Evolutionary conservation across 2,329 filamentous ascomycete species (phyloP), one percentile per base, ranked within the genome.

Genomic region (Eutypella sp.): DNA sequence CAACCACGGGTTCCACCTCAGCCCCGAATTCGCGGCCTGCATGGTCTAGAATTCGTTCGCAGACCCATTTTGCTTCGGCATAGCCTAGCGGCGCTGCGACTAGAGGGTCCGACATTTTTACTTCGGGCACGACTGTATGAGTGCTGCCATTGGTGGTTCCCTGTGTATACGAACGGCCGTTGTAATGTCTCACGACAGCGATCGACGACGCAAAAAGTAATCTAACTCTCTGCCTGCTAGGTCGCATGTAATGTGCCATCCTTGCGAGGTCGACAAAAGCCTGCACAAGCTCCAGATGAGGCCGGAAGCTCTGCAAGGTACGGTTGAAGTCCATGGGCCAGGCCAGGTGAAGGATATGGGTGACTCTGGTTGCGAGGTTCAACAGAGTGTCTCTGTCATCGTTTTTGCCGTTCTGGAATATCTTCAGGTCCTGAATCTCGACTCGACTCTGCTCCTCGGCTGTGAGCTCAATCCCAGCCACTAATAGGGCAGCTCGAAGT

Each of bases 11-110:
- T 22, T 64, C 61, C 49, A 74, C 67, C 16, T 54, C 57, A 39
- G 67, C 41, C 3, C 38, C 25, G 38, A 47, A 58, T 8, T 57
- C 53, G 37, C 65, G 61, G 5, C 70, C 52, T 3, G 68, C 72
- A 37, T 65, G 55, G 31, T 67, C 60, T 1, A 76, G 61, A 55
- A 74, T 68, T 1, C 57, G 53, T 46, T 76, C 72, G 49, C 72
- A 74, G 2, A 65, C 63, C 42, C 56, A 70, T 44, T 76, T 76
- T 4, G 69, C 73, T 15, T 75, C 71, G 2, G 63, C 61, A 47
- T 75, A 75, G 11, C 72, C 72, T 38, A 64, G 53, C 2, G 69
- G 8, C 57, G 60, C 24, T 67, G 53, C 40, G 1, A 65, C 64
- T 3, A 56, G 53, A 5, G 62, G 61, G 10, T 71, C 60, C 1